Conservation (phyloP, 768 basidiomycete genomes). For the Rhodotorula taiwanensis region DNA sequence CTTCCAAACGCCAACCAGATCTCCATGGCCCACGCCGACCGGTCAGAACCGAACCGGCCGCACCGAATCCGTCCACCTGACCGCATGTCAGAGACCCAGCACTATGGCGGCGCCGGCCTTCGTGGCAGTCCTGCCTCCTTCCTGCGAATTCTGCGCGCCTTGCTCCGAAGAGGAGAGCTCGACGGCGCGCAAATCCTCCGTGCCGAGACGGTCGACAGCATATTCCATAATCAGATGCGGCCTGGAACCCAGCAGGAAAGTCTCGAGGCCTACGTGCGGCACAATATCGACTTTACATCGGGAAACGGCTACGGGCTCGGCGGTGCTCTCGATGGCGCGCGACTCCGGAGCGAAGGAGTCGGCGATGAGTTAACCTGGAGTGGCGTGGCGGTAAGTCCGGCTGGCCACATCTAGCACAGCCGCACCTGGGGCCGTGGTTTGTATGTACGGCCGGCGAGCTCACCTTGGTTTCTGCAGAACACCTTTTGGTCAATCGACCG, state of each 20-base stretch:
- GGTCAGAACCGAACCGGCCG: neutral
- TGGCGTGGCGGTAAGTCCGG: too few relatives aligned
- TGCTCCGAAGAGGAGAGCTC: slow-evolving; percentile 29
- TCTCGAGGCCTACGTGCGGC: too few relatives aligned
- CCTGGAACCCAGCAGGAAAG: too few relatives aligned
- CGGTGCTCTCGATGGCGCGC: too few relatives aligned
- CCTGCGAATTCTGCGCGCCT: slow-evolving; percentile 37
- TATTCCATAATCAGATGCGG: slow-evolving; percentile 23
- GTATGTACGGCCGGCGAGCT: too few relatives aligned
- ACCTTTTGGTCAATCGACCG: slow-evolving; percentile 30
- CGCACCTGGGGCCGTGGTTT: too few relatives aligned
- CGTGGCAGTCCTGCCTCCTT: slow-evolving; percentile 40
- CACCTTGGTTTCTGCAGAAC: too few relatives aligned
- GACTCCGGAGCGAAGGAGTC: too few relatives aligned
- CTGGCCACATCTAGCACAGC: too few relatives aligned
- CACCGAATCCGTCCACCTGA: slow-evolving; percentile 16
- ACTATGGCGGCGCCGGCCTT: slow-evolving; percentile 36
- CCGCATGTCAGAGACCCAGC: slow-evolving; percentile 23
- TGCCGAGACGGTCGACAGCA: slow-evolving; percentile 17
- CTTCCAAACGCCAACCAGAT: slow-evolving; percentile 21
- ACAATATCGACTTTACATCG: too few relatives aligned
- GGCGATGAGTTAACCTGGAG: too few relatives aligned
- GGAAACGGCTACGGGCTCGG: too few relatives aligned
- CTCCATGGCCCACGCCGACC: neutral
- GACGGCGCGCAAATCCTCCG: slow-evolving; percentile 8